These are phyloP conservation scores for Coniochaeta ligniaria DNA, from an alignment of 2,329 filamentous ascomycete species.

Conservation along the genomic window DNA sequence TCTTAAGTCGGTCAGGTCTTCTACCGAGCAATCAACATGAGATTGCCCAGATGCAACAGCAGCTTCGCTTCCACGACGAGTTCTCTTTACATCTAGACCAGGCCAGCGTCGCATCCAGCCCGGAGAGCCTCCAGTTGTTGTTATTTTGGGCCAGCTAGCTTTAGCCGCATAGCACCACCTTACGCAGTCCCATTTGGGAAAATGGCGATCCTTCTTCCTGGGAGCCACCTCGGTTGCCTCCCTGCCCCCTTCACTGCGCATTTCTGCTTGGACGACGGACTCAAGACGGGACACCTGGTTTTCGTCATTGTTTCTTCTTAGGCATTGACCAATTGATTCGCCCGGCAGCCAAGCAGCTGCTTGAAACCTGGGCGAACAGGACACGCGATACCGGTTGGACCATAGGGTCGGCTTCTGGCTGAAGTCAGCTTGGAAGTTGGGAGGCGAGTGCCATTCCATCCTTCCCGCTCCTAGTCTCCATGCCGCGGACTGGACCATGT, in stretches of 20 bases:
- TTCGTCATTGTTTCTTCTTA: background rate
- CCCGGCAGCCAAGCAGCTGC: background rate
- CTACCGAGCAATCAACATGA: constrained; percentile 2
- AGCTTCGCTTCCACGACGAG: background rate
- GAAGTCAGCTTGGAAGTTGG: background rate
- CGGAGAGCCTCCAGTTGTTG: constrained; percentile 1
- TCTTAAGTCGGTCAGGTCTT: background rate
- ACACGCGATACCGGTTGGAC: background rate
- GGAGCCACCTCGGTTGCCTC: background rate
- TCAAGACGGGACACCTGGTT: background rate
- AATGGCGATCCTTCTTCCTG: constrained; percentile 2
- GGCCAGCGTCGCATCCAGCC: background rate
- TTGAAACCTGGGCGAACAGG: background rate
- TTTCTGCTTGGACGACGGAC: background rate
- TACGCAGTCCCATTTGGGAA: background rate
- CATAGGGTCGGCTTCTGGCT: background rate
- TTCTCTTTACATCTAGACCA: background rate
- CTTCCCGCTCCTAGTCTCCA: background rate
- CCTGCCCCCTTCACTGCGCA: background rate
- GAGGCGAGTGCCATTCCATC: background rate
- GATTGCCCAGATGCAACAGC: background rate
- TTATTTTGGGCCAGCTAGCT: background rate
- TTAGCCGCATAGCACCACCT: constrained; percentile 3
- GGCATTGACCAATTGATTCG: background rate
- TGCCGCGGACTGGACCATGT: background rate